phyloP scores from a whole-genome alignment of 495 filamentous ascomycete genomes.

The Penicillium alfredii region DNA sequence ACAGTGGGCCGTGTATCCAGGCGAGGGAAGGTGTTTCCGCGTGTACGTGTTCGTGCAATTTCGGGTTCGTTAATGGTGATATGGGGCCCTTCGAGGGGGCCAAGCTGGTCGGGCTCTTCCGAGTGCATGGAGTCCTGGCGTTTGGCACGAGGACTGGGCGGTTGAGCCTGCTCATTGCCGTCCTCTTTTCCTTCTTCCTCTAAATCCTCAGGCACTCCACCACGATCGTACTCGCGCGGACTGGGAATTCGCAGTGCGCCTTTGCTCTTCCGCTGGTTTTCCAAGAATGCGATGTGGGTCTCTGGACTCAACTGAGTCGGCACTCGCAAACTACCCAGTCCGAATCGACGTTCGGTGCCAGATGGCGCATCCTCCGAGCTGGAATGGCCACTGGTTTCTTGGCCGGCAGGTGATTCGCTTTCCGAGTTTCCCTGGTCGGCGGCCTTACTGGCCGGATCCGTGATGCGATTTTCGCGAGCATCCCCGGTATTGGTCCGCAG shows the following conservation, averaged over 20 bases:
- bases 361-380: constrained; percentile 16
- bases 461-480: constrained; percentile 20
- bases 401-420: constrained; percentile 18
- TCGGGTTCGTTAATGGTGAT: constrained; percentile 62
- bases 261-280: constrained; percentile 75
- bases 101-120: constrained; percentile 21
- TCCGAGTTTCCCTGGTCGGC: constrained; percentile 20
- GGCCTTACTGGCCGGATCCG: constrained; percentile 14
- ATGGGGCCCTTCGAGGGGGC: constrained; percentile 41
- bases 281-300: constrained; percentile 78
- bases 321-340: constrained; percentile 37
- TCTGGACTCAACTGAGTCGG: constrained; percentile 54
- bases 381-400: constrained; percentile 11
- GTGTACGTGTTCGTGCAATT: constrained; percentile 27
- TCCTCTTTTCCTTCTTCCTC: constrained; percentile 43
- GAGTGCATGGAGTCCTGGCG: constrained; percentile 16
- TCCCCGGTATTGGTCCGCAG: constrained; percentile 48
- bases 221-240: constrained; percentile 77
- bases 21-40: constrained; percentile 35
- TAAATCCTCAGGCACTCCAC: constrained; percentile 60
- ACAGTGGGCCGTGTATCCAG: constrained; percentile 36
- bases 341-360: constrained; percentile 13
- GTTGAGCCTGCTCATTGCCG: constrained; percentile 9
- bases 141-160: constrained; percentile 9
- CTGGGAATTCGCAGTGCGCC: constrained; percentile 77